These are phyloP conservation scores for Termitomyces sp. DNA, from an alignment of 768 basidiomycete species.

Conservation along the genomic window DNA sequence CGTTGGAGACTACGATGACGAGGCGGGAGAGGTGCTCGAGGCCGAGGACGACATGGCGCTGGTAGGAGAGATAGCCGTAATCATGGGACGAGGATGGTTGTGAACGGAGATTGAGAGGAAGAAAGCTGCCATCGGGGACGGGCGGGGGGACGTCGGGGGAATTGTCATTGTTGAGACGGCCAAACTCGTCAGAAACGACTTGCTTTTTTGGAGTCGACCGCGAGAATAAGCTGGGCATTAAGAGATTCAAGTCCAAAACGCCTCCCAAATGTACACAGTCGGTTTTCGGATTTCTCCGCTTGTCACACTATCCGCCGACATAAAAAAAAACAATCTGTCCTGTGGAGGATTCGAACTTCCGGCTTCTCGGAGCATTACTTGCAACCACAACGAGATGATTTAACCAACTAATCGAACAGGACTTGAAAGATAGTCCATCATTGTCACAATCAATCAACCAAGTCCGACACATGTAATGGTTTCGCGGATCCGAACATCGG, in stretches of 20 bases:
- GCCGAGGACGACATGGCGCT: slow-evolving; percentile 71
- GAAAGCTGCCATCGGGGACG: slow-evolving; percentile 46
- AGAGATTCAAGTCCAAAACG: too few relatives aligned
- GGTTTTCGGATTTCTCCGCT: not conserved
- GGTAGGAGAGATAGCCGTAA: slow-evolving; percentile 73
- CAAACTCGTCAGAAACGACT: slow-evolving; percentile 52
- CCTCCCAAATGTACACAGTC: too few relatives aligned
- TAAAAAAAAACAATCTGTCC: slow-evolving; percentile 5
- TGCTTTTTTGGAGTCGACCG: slow-evolving; percentile 48
- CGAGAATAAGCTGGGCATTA: slow-evolving; percentile 73
- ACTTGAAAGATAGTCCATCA: not conserved
- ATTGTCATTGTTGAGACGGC: slow-evolving; percentile 39
- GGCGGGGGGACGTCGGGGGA: slow-evolving; percentile 28
- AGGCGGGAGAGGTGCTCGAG: slow-evolving; percentile 67
- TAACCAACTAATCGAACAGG: slow-evolving; percentile 13
- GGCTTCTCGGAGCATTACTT: slow-evolving; percentile 8
- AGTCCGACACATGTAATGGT: too few relatives aligned
- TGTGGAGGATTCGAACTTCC: slow-evolving; percentile 13
- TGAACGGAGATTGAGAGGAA: slow-evolving; percentile 35
- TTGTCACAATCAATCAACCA: too few relatives aligned
- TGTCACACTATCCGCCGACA: not conserved
- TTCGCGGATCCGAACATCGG: too few relatives aligned
- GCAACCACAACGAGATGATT: slow-evolving; percentile 9
- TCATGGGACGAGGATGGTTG: slow-evolving; percentile 16
- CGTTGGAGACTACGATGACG: slow-evolving; percentile 63